Base-by-base conservation (phyloP, 371 early-diverging fungal genomes). In the Mucor lusitanicus region DNA sequence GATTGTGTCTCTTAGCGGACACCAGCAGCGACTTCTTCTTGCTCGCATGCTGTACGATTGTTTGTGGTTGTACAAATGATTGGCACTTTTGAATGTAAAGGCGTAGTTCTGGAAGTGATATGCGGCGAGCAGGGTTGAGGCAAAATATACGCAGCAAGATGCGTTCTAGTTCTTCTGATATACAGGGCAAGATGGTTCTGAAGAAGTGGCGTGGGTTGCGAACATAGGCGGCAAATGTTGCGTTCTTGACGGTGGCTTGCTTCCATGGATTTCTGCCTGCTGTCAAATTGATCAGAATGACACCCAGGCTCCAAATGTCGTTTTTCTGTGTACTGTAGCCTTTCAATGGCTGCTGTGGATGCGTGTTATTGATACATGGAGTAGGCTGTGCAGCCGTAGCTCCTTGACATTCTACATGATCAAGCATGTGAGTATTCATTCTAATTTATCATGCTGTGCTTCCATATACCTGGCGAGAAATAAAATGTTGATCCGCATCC, bases 401-500 rank as follows among this genome's bases (percentile, higher is more conserved):
- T 59, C 90, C 91, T 73, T 90, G 90, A 65, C 91, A 90, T 71
- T 96, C 97, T 85, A 76, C n/a, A 30, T 30, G 3, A 53, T 57
- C 44, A 54, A 68, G 32, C 53, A 12, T 59, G 44, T 65, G 54
- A 61, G 17, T 33, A n/a, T n/a, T n/a, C n/a, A n/a, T n/a, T 50
- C 19, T 11, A 50, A 40, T 50, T 50, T 50, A 50, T 23, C 50
- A 50, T 50, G 50, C 23, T 62, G 13, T 33, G 19, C n/a, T n/a
- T n/a, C n/a, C n/a, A n/a, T 42, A 65, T 83, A 88, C 88, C 88
- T 69, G 97, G 98, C 13, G 95, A 93, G 86, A 97, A 92, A 77
- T 97, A 97, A 72, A 92, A 91, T 2, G 91, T 90, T n/a, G 92
- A 91, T 19, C 93, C 92, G 65, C 92, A 92, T 55, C 90, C 92